Conservation (phyloP, 768 basidiomycete species). For the Pholiota microspora region DNA sequence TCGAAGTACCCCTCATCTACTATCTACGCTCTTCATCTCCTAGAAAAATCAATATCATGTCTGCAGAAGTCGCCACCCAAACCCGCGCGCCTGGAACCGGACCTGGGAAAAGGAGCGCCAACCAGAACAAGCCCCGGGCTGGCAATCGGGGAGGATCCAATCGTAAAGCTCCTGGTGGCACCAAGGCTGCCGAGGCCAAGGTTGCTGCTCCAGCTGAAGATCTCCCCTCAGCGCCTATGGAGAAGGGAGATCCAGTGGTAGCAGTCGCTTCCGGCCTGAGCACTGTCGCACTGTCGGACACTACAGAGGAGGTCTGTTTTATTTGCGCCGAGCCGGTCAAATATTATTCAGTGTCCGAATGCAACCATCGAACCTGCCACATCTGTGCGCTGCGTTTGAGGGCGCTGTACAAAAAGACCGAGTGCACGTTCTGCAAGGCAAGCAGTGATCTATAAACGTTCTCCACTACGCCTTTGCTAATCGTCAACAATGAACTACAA, state of each 20-base stretch:
- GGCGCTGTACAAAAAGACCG: constrained; percentile 89
- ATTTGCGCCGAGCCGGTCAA: constrained; percentile 95
- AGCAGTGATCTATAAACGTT: too few species aligned
- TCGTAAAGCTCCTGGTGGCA: constrained; percentile 10
- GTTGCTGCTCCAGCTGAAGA: neutral
- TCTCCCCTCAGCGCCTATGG: neutral
- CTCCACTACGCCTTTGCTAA: neutral
- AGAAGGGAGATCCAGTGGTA: neutral
- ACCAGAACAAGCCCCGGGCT: constrained; percentile 14
- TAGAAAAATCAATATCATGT: constrained; percentile 12
- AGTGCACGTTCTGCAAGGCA: constrained; percentile 97
- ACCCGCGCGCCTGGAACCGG: constrained; percentile 13
- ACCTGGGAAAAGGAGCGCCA: constrained; percentile 8
- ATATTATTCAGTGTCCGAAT: constrained; percentile 84
- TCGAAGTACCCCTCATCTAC: neutral
- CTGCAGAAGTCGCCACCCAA: constrained; percentile 20
- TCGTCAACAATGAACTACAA: neutral
- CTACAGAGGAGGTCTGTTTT: constrained; percentile 67
- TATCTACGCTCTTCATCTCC: neutral
- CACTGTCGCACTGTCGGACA: constrained; percentile 18
- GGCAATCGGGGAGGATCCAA: constrained; percentile 19
- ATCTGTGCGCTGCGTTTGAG: constrained; percentile 86
- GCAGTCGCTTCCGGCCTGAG: constrained; percentile 7
- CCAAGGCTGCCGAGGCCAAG: neutral
- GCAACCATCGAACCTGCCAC: constrained; percentile 95